A percentile compares a stretch with the other conserved stretches of the same genome.
These are phyloP conservation scores for Ilyonectria destructans DNA, from an alignment of 2,329 filamentous ascomycete genomes.

Conservation along the genomic window DNA sequence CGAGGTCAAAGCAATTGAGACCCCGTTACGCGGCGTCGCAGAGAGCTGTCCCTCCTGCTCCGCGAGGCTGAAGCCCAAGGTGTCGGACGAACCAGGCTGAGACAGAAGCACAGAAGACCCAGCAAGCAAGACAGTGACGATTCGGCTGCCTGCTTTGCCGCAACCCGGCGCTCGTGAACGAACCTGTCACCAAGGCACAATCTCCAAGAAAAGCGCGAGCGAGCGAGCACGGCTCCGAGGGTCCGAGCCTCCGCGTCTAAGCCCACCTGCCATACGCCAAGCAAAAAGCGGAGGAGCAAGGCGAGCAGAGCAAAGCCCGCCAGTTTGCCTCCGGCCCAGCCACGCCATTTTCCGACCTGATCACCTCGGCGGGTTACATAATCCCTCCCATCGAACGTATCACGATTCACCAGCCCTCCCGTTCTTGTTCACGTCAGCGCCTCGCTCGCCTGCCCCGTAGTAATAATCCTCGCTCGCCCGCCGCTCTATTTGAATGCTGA, in stretches of 20 bases:
- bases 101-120: not conserved
- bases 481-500: slow-evolving; percentile 53
- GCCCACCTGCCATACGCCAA: slow-evolving; percentile 2
- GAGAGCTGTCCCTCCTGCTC: not conserved
- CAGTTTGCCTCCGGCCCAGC: slow-evolving; percentile 43
- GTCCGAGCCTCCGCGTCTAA: slow-evolving; percentile 22
- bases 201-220: not conserved
- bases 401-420: slow-evolving; percentile 45
- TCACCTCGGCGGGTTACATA: slow-evolving; percentile 50
- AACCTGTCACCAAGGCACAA: not conserved
- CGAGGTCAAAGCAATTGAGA: not conserved
- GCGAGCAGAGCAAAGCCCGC: slow-evolving; percentile 22
- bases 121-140: not conserved
- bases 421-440: slow-evolving; percentile 49
- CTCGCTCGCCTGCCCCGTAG: slow-evolving; percentile 48
- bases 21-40: not conserved
- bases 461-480: slow-evolving; percentile 50
- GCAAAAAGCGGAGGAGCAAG: slow-evolving; percentile 14
- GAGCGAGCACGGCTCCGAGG: slow-evolving; percentile 3
- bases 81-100: slow-evolving; percentile 1
- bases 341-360: slow-evolving; percentile 50
- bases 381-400: slow-evolving; percentile 46
- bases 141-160: not conserved
- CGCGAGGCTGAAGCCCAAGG: not conserved
- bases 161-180: not conserved